phyloP scores from a whole-genome alignment of 1,139 yeast species.

The Protomyces arabidopsidicola region DNA sequence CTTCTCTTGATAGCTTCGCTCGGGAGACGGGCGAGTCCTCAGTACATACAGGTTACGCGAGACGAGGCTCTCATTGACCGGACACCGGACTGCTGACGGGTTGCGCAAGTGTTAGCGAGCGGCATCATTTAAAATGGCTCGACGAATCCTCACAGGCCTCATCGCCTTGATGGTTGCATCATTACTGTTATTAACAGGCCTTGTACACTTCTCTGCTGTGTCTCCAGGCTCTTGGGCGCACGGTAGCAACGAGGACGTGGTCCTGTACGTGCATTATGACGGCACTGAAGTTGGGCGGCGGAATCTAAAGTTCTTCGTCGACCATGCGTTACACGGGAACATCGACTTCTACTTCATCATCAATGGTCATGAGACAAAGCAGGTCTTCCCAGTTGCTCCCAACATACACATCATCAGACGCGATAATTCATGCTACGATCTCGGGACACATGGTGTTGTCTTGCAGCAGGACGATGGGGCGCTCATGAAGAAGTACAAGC shows the following conservation, averaged over 20 bases:
- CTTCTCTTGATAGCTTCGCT: too few species aligned
- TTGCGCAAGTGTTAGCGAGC: too few species aligned
- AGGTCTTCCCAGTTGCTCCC: background rate
- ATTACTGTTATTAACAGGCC: too few species aligned
- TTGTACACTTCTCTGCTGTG: too few species aligned
- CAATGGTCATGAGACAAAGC: slow-evolving; percentile 6
- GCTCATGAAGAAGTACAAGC: slow-evolving; percentile 3
- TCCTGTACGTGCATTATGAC: slow-evolving; percentile 18
- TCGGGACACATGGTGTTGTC: slow-evolving; percentile 11
- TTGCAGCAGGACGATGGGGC: slow-evolving; percentile 1
- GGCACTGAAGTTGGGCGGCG: background rate
- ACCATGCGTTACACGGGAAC: slow-evolving; percentile 19
- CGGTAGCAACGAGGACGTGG: background rate
- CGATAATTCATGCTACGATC: slow-evolving; percentile 14
- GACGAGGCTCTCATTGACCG: too few species aligned
- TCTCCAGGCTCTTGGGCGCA: too few species aligned
- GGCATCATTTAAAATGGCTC: too few species aligned
- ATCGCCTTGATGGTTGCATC: too few species aligned
- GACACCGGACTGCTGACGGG: too few species aligned
- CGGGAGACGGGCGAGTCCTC: too few species aligned
- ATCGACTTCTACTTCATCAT: slow-evolving; percentile 19
- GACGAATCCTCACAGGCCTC: too few species aligned
- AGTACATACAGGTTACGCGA: too few species aligned
- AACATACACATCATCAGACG: slow-evolving; percentile 13
- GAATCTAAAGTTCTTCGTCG: slow-evolving; percentile 12